A percentile compares a stretch with the other conserved stretches of the same genome.
Conservation (phyloP, 257 asterid genomes). For the Plantago ovata region DNA sequence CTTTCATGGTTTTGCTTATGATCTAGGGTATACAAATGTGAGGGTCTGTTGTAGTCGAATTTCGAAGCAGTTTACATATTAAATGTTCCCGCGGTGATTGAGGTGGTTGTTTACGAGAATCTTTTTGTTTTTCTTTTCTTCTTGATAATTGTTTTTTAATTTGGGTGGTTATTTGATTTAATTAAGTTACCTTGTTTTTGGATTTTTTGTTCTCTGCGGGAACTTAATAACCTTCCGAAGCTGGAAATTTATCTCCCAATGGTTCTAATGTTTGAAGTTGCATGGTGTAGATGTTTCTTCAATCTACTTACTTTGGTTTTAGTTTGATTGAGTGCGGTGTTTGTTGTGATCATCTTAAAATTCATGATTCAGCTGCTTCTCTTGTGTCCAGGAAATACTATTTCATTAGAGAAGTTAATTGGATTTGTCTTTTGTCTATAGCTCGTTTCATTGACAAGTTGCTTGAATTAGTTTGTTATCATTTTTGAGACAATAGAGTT, state of each 20-base stretch:
- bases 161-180: too few species aligned
- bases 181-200: too few species aligned
- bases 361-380: not conserved
- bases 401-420: slow-evolving; percentile 4
- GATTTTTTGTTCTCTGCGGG: not conserved
- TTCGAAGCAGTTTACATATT: too few species aligned
- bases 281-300: not conserved
- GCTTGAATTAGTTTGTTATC: slow-evolving; percentile 8
- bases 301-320: not conserved
- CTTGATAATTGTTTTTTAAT: too few species aligned
- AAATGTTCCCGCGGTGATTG: too few species aligned
- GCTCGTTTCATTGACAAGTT: not conserved
- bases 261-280: not conserved
- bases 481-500: slow-evolving; percentile 4
- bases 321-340: not conserved
- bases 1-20: not conserved
- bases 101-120: too few species aligned
- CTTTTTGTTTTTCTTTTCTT: too few species aligned
- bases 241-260: not conserved
- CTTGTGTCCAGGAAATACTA: not conserved
- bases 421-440: not conserved
- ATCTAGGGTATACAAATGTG: not conserved
- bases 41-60: too few species aligned
- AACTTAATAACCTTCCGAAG: not conserved
- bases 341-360: not conserved